Evolutionary conservation across 768 basidiomycete species (phyloP).

Genomic region (Lactarius sanguifluus): DNA sequence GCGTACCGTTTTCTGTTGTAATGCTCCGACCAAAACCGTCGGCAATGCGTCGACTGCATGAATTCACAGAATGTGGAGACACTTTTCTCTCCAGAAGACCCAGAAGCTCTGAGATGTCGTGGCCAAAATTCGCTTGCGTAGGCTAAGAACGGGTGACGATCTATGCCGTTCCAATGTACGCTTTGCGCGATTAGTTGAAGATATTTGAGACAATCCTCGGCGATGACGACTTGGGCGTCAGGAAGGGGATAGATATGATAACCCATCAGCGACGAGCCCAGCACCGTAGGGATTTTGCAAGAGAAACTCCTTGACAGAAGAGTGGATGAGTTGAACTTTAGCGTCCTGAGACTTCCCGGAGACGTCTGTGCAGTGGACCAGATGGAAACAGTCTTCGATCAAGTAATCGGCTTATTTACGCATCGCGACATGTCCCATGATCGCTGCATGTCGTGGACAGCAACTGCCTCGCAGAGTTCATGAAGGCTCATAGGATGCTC

Average conservation of each 20-base stretch:
- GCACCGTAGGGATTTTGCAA: not conserved
- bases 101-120: constrained; percentile 8
- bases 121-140: constrained; percentile 15
- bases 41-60: not conserved
- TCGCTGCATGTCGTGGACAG: constrained; percentile 9
- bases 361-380: constrained; percentile 6
- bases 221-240: not conserved
- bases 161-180: not conserved
- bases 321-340: constrained; percentile 13
- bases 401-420: constrained; percentile 3
- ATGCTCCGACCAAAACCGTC: not conserved
- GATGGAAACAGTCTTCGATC: constrained; percentile 17
- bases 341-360: not conserved
- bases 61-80: constrained; percentile 1
- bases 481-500: constrained; percentile 1
- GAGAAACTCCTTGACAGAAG: constrained; percentile 17
- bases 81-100: not conserved
- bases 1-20: constrained; percentile 8
- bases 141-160: not conserved
- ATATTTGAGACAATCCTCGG: constrained; percentile 9
- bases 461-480: constrained; percentile 12
- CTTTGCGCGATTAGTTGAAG: not conserved
- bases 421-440: constrained; percentile 13
- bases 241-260: constrained; percentile 15
- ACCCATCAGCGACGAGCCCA: not conserved